These are phyloP conservation scores for Mycotypha africana DNA, from an alignment of 371 early-diverging fungal genomes.

Conservation along the genomic window DNA sequence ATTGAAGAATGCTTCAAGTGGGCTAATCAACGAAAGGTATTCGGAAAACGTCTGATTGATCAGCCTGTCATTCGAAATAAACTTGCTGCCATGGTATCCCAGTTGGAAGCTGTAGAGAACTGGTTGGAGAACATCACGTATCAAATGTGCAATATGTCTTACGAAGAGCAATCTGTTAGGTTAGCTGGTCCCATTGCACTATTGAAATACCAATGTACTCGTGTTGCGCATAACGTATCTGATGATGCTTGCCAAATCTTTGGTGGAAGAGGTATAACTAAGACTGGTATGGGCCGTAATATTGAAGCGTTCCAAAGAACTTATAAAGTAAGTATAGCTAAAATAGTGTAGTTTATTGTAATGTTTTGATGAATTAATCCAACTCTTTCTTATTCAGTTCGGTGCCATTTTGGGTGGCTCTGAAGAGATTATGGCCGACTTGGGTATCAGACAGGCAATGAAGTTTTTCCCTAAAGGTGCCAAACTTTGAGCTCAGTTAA, in stretches of 20 bases:
- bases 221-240: conserved; percentile 50
- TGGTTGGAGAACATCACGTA: conserved; percentile 62
- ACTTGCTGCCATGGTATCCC: conserved; percentile 57
- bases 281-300: conserved; percentile 57
- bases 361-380: neutral
- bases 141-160: conserved; percentile 63
- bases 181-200: conserved; percentile 68
- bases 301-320: conserved; percentile 54
- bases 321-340: conserved; percentile 39
- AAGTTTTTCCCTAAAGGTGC: conserved; percentile 11
- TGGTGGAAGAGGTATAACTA: conserved; percentile 62
- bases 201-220: conserved; percentile 54
- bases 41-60: conserved; percentile 69
- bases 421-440: conserved; percentile 59
- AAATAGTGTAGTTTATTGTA: conserved; percentile 1
- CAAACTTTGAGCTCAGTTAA: too few relatives aligned
- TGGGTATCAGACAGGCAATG: conserved; percentile 38
- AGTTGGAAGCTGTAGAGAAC: conserved; percentile 52
- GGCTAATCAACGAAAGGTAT: conserved; percentile 81
- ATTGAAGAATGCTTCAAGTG: conserved; percentile 82
- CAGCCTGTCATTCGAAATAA: conserved; percentile 63
- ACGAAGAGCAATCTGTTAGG: conserved; percentile 51
- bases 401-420: conserved; percentile 81
- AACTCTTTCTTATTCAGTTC: conserved; percentile 21
- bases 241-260: conserved; percentile 71